phyloP scores from a whole-genome alignment of 768 basidiomycete genomes.

The Lepiota venenata region DNA sequence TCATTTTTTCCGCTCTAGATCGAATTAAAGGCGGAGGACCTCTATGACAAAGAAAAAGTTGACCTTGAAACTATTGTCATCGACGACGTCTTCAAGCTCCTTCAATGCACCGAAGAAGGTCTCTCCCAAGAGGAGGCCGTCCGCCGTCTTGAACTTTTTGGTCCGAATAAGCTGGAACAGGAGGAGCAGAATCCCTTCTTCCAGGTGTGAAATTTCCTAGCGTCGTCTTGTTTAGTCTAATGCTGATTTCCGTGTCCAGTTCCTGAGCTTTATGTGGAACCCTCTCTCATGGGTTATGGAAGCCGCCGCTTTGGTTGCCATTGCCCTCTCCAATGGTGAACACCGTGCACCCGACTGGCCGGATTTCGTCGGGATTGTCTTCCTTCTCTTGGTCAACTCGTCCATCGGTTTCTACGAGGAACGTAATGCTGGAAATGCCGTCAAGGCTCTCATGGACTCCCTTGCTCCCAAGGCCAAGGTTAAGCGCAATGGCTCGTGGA shows the following conservation, averaged over 20 bases:
- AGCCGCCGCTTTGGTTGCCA: conserved; percentile 90
- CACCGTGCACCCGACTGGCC: conserved; percentile 90
- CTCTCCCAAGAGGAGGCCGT: conserved; percentile 72
- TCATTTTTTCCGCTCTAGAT: conserved; percentile 41
- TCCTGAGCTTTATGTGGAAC: conserved; percentile 99
- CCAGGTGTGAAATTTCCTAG: conserved; percentile 48
- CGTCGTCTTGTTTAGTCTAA: background rate
- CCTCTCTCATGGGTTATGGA: conserved; percentile 99
- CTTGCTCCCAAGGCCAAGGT: conserved; percentile 97
- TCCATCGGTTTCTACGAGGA: conserved; percentile 98
- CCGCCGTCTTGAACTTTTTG: conserved; percentile 89
- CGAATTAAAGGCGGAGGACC: conserved; percentile 85
- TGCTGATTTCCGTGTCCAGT: conserved; percentile 40
- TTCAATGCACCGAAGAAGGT: conserved; percentile 86
- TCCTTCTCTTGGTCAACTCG: conserved; percentile 92
- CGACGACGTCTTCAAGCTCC: conserved; percentile 92
- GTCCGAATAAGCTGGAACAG: conserved; percentile 89
- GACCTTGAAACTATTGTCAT: conserved; percentile 96
- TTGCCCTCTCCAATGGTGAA: conserved; percentile 93
- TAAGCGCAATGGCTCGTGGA: conserved; percentile 81
- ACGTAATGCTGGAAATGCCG: conserved; percentile 94
- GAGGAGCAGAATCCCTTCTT: conserved; percentile 91
- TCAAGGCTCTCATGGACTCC: conserved; percentile 99
- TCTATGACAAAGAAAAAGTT: conserved; percentile 99
- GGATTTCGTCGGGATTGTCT: conserved; percentile 95